Evolutionary conservation across 371 early-diverging fungal species (phyloP).

Genomic region (Mortierella sp.): DNA sequence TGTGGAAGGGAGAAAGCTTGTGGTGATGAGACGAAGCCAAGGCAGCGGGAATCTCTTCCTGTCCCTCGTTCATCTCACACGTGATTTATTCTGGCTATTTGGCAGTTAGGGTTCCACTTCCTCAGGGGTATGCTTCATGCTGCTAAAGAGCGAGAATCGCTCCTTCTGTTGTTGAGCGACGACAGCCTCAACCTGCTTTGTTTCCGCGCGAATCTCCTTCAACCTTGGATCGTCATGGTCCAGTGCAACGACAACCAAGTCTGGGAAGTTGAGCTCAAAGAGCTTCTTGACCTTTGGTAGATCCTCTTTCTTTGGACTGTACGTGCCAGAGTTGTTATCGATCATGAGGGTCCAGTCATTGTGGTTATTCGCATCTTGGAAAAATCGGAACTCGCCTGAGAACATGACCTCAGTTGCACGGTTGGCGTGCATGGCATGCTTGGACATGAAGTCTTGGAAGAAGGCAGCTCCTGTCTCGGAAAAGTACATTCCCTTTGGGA

Average conservation of each 20-base stretch:
- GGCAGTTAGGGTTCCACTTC: background rate
- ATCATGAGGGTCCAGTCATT: constrained; percentile 43
- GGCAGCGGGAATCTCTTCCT: too few species aligned
- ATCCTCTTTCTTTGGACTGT: constrained; percentile 43
- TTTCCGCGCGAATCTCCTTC: constrained; percentile 39
- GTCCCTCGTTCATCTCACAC: too few species aligned
- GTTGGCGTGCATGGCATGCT: constrained; percentile 54
- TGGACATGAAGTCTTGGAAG: constrained; percentile 54
- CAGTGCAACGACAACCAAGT: constrained; percentile 28
- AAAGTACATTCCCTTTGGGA: constrained; percentile 49
- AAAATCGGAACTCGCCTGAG: constrained; percentile 48
- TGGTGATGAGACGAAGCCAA: too few species aligned
- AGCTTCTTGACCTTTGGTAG: constrained; percentile 30
- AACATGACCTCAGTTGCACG: constrained; percentile 42
- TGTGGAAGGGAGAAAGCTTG: background rate
- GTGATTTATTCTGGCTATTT: too few species aligned
- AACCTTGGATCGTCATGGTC: constrained; percentile 40
- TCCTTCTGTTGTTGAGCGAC: constrained; percentile 22
- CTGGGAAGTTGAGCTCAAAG: constrained; percentile 44
- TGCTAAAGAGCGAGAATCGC: constrained; percentile 25
- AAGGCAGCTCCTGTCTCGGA: constrained; percentile 52
- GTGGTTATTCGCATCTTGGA: constrained; percentile 18
- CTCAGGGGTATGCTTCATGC: background rate
- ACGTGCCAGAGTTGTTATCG: constrained; percentile 53
- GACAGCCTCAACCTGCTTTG: constrained; percentile 30